Percentiles rank a stretch among this genome's conserved stretches.
Conservation (phyloP, 2,329 filamentous ascomycete genomes). For the Gnomoniopsis smithogilvyi region DNA sequence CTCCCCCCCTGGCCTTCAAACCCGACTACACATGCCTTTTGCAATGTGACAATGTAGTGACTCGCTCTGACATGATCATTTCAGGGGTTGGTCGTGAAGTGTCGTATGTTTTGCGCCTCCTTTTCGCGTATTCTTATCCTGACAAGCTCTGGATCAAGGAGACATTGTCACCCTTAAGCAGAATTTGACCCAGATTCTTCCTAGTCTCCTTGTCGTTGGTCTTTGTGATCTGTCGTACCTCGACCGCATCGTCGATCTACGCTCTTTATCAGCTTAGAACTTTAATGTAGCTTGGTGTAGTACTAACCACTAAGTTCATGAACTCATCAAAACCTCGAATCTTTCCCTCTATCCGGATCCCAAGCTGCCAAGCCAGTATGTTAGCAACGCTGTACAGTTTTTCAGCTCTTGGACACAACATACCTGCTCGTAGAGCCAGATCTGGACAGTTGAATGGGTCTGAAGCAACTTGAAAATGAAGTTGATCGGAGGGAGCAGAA, state of each 20-base stretch:
- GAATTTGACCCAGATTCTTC: conserved; percentile 60
- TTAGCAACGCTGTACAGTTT: not conserved
- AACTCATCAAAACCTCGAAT: conserved; percentile 98
- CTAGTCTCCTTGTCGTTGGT: conserved; percentile 71
- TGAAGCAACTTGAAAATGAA: conserved; percentile 93
- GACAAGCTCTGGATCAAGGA: conserved; percentile 67
- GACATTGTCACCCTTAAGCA: conserved; percentile 86
- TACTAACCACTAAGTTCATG: conserved; percentile 74
- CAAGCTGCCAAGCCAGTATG: conserved; percentile 43
- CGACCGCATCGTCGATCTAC: conserved; percentile 81
- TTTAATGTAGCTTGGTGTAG: not conserved
- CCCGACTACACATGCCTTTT: not conserved
- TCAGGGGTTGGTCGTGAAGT: not conserved
- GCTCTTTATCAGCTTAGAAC: not conserved
- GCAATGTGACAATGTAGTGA: conserved; percentile 1
- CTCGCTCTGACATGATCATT: not conserved
- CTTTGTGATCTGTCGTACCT: conserved; percentile 84
- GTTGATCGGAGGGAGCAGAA: conserved; percentile 65
- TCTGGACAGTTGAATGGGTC: conserved; percentile 19
- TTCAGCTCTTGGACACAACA: not conserved
- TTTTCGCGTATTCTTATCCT: conserved; percentile 20
- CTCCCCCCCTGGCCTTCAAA: not conserved
- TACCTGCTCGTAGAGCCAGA: conserved; percentile 92
- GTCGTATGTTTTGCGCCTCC: not conserved
- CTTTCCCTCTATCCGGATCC: conserved; percentile 92